A percentile compares a stretch with the other conserved stretches of the same genome.
phyloP scores from a whole-genome alignment of 805 yeast species.

The Candida caryicola region DNA sequence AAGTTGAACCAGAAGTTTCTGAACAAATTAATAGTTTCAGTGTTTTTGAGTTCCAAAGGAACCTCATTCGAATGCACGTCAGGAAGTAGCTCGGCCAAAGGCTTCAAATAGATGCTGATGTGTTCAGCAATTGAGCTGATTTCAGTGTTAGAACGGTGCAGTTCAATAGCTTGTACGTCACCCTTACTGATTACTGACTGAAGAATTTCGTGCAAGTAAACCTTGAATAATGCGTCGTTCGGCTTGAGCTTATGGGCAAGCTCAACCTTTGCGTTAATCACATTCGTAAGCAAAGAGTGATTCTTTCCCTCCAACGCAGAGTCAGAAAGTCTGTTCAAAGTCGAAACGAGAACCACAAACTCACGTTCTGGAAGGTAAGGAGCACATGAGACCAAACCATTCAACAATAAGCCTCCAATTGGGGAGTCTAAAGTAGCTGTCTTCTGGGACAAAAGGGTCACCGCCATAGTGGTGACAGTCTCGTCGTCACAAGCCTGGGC shows the following conservation, averaged over 20 bases:
- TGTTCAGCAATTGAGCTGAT: slow-evolving; percentile 68
- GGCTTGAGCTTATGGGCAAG: slow-evolving; percentile 43
- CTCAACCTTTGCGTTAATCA: slow-evolving; percentile 50
- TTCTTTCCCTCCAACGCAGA: slow-evolving; percentile 45
- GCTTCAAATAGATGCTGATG: slow-evolving; percentile 61
- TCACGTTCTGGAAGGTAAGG: slow-evolving; percentile 62
- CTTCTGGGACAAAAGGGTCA: slow-evolving; percentile 81
- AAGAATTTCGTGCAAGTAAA: slow-evolving; percentile 65
- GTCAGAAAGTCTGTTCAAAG: slow-evolving; percentile 50
- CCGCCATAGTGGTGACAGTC: slow-evolving; percentile 71
- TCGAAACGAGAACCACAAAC: slow-evolving; percentile 57
- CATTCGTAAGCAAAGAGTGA: slow-evolving; percentile 31
- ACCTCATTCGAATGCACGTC: slow-evolving; percentile 37
- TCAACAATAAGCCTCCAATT: slow-evolving; percentile 53
- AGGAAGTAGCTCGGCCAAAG: slow-evolving; percentile 76
- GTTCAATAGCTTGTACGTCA: slow-evolving; percentile 70
- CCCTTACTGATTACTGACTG: slow-evolving; percentile 71
- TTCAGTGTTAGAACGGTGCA: slow-evolving; percentile 74
- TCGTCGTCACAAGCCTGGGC: slow-evolving; percentile 66
- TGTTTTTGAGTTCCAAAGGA: slow-evolving; percentile 46
- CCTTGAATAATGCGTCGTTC: slow-evolving; percentile 42
- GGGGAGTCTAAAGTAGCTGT: slow-evolving; percentile 47
- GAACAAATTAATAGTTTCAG: slow-evolving; percentile 56
- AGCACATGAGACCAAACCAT: slow-evolving; percentile 63
- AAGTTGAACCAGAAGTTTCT: slow-evolving; percentile 93